A percentile compares a stretch with the other conserved stretches of the same genome.
Conservation (phyloP, 2,329 filamentous ascomycete genomes). For the Penicillium sp. region DNA sequence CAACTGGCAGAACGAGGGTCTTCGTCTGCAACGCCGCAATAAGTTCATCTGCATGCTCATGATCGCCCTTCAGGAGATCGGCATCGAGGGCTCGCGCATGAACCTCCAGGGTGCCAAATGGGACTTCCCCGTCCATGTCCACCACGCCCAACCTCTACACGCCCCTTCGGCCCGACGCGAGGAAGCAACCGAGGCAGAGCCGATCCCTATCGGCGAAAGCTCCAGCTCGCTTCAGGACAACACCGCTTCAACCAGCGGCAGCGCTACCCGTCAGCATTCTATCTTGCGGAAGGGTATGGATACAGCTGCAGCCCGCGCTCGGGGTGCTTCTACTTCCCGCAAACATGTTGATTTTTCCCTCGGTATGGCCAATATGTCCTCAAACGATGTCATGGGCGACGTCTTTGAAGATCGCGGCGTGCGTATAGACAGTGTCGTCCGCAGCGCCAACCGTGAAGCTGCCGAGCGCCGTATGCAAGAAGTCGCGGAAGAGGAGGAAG, state of each 20-base stretch:
- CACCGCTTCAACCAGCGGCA: constrained; percentile 30
- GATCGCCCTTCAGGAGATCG: constrained; percentile 77
- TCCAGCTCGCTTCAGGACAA: constrained; percentile 28
- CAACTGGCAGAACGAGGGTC: constrained; percentile 91
- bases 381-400: constrained; percentile 62
- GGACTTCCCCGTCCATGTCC: constrained; percentile 66
- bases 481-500: constrained; percentile 33
- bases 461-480: constrained; percentile 42
- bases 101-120: constrained; percentile 68
- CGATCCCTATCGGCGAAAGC: constrained; percentile 25
- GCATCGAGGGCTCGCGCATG: constrained; percentile 80
- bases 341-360: constrained; percentile 71
- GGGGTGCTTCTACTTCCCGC: constrained; percentile 61
- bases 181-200: constrained; percentile 44
- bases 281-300: constrained; percentile 56
- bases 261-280: constrained; percentile 44
- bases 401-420: constrained; percentile 59
- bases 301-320: constrained; percentile 46
- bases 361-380: constrained; percentile 62
- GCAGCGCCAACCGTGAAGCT: constrained; percentile 40
- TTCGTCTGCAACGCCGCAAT: constrained; percentile 87
- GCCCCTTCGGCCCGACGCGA: constrained; percentile 45
- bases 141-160: constrained; percentile 51
- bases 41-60: constrained; percentile 93
- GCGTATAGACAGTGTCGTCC: constrained; percentile 44